phyloP scores from a whole-genome alignment of 2,329 filamentous ascomycete species.

The Penicillium sp. region DNA sequence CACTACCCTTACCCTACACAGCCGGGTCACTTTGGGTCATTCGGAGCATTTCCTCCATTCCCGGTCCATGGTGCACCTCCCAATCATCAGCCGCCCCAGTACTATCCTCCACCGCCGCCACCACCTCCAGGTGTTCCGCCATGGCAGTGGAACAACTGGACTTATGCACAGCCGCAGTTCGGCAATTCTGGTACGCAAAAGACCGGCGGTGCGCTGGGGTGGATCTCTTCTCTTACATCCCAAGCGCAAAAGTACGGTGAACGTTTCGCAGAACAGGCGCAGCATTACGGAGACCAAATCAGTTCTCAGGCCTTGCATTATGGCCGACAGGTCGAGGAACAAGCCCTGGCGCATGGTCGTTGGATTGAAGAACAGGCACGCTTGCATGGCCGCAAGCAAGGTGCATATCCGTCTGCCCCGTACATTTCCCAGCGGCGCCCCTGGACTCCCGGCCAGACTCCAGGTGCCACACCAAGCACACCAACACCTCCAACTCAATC shows the following conservation, averaged over 20 bases:
- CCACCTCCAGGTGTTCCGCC: constrained; percentile 24
- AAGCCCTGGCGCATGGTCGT: constrained; percentile 39
- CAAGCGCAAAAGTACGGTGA: constrained; percentile 46
- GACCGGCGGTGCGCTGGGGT: constrained; percentile 31
- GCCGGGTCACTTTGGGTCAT: constrained; percentile 23
- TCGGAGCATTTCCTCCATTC: constrained; percentile 23
- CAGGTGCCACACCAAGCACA: background rate
- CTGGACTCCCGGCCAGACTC: constrained; percentile 15
- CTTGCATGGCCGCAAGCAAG: constrained; percentile 29
- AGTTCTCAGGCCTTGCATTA: constrained; percentile 40
- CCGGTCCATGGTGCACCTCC: constrained; percentile 16
- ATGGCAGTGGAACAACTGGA: constrained; percentile 34
- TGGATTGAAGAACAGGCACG: constrained; percentile 44
- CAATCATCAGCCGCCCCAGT: constrained; percentile 24
- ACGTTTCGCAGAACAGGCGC: constrained; percentile 39
- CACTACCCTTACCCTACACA: constrained; percentile 14
- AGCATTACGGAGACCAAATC: constrained; percentile 37
- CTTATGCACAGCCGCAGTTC: constrained; percentile 28
- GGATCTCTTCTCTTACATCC: constrained; percentile 39
- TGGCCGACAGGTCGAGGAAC: constrained; percentile 42
- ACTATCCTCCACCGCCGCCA: constrained; percentile 27
- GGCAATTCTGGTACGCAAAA: constrained; percentile 25
- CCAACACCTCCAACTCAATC: constrained; percentile 1
- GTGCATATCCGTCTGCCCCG: constrained; percentile 23
- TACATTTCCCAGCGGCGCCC: constrained; percentile 12